These are phyloP conservation scores for Filosporella fistucella DNA, from an alignment of 495 filamentous ascomycete genomes.

Conservation along the genomic window DNA sequence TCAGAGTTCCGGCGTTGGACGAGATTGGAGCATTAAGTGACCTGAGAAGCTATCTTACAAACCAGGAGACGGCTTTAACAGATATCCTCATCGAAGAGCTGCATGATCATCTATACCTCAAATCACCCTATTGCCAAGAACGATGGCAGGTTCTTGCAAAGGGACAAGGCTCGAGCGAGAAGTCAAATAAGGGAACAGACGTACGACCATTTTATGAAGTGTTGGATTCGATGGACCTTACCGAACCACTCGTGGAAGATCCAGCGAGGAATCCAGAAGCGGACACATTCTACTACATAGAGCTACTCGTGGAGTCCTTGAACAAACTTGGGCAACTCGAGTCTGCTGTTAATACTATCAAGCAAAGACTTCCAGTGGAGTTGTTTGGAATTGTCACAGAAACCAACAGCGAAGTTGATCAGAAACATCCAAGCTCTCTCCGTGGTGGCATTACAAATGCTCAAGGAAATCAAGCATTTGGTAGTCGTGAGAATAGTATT, in stretches of 20 bases:
- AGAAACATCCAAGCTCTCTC: conserved; percentile 74
- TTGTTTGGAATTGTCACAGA: conserved; percentile 91
- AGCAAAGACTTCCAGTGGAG: conserved; percentile 90
- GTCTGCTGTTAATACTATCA: conserved; percentile 79
- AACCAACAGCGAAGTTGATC: conserved; percentile 88
- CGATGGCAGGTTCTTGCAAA: conserved; percentile 77
- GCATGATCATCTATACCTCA: conserved; percentile 95
- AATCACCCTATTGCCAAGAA: conserved; percentile 93
- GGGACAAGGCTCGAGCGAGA: conserved; percentile 39
- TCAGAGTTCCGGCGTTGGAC: conserved; percentile 85
- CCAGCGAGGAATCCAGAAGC: conserved; percentile 87
- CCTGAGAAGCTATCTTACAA: conserved; percentile 79
- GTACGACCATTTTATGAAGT: conserved; percentile 67
- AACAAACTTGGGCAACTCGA: conserved; percentile 85
- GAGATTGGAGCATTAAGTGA: conserved; percentile 87
- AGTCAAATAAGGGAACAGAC: conserved; percentile 29
- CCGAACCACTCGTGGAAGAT: conserved; percentile 72
- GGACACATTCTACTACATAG: conserved; percentile 90
- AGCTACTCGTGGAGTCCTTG: conserved; percentile 79
- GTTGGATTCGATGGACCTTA: conserved; percentile 70
- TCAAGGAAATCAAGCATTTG: conserved; percentile 60
- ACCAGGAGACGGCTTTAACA: conserved; percentile 85
- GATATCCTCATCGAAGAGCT: conserved; percentile 96
- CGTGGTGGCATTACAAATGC: conserved; percentile 46
- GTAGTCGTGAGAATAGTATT: conserved; percentile 62